Evolutionary conservation across 371 early-diverging fungal genomes (phyloP), one percentile per base, ranked within the genome.

Genomic region (Thermomucor indicae-seudaticae): DNA sequence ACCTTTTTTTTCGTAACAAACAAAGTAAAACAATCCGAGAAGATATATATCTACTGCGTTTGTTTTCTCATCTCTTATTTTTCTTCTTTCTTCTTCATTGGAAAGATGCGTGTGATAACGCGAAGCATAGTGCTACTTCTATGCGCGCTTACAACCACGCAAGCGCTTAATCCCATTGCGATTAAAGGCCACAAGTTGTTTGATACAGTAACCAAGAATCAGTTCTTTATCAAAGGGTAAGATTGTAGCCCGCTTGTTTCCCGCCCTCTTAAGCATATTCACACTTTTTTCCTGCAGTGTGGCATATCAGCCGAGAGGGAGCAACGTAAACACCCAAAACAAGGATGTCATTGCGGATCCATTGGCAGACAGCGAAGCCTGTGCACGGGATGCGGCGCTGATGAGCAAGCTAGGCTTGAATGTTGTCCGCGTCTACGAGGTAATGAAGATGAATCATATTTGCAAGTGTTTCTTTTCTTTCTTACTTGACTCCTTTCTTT

Each of bases 201-300:
- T 56, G 82, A 89, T 55, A 70, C 76, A 14, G 80, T 78, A 29
- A 80, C 85, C 1, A 85, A 86, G 51, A 72, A 85, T 16, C 84
- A 88, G 50, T 89, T 91, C 61, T 84, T 80, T 53, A 80, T 90
- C 63, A 88, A 88, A 67, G 89, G 90, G 75, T 75, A 63, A 53
- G 38, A 10, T 11, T 28, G 32, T 6, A 29, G 16, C 8, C n/a
- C 12, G 20, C 16, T 10, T 23, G 31, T 14, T 31, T n/a, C 14
- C 19, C 22, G n/a, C 7, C 32, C 30, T 10, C 12, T 32, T 32
- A 44, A 23, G 16, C 3, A 43, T 37, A 47, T 19, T n/a, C 42
- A 6, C n/a, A 51, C 6, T 24, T 27, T 2, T 24, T 38, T 48
- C n/a, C 19, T 4, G 16, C 14, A 75, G 75, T 38, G 73, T 90